phyloP scores from a whole-genome alignment of 371 early-diverging fungal species.

The Chytridium lagenaria region DNA sequence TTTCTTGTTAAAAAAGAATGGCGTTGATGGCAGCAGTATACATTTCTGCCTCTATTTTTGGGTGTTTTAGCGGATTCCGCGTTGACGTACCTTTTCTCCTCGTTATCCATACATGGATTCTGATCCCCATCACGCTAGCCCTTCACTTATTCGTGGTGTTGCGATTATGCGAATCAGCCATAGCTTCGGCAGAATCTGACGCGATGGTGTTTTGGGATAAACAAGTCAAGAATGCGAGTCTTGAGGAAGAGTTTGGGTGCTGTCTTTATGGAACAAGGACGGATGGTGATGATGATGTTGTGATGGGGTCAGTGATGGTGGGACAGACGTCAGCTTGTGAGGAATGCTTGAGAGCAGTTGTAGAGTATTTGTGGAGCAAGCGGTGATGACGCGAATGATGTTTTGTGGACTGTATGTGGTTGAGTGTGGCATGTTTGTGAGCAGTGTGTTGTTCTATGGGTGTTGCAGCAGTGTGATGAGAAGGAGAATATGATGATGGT shows the following conservation, averaged over 20 bases:
- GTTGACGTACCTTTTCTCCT: background rate
- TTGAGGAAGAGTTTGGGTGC: background rate
- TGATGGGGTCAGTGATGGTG: too few relatives aligned
- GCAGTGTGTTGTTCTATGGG: too few relatives aligned
- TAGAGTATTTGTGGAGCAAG: too few relatives aligned
- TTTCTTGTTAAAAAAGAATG: background rate
- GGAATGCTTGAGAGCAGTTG: too few relatives aligned
- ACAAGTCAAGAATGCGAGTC: background rate
- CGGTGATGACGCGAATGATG: too few relatives aligned
- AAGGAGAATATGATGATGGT: too few relatives aligned
- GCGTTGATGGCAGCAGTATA: background rate
- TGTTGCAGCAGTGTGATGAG: too few relatives aligned
- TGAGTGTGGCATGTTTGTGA: too few relatives aligned
- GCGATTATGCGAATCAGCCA: background rate
- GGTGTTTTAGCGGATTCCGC: background rate
- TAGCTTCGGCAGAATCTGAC: background rate
- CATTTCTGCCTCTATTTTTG: background rate
- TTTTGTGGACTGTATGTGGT: too few relatives aligned
- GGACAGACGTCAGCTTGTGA: too few relatives aligned
- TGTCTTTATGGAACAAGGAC: too few relatives aligned
- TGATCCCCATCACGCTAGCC: background rate
- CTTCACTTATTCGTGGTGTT: background rate
- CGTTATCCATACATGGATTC: background rate
- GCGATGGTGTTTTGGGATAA: background rate
- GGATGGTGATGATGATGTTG: too few relatives aligned